phyloP scores from a whole-genome alignment of 345 rosid genomes.

The Eucalyptus cloeziana region DNA sequence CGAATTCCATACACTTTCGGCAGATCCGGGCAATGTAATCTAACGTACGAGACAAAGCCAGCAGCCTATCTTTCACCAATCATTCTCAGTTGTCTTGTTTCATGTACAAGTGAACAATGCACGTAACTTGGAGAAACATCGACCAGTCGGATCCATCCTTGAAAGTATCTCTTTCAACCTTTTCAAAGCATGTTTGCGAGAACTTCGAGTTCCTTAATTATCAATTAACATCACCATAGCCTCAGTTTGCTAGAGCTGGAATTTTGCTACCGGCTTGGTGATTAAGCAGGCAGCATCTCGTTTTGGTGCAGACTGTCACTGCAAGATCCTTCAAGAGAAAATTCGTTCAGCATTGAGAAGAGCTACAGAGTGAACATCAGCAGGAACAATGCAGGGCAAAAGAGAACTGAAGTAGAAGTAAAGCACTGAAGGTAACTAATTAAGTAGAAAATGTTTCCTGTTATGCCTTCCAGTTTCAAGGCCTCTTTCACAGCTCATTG shows the following conservation, averaged over 20 bases:
- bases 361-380: not conserved
- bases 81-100: not conserved
- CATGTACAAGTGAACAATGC: not conserved
- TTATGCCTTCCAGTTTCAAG: not conserved
- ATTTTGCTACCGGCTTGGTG: not conserved
- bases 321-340: not conserved
- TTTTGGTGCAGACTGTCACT: not conserved
- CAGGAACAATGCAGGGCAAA: too few species aligned
- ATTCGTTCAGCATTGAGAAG: not conserved
- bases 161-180: not conserved
- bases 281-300: not conserved
- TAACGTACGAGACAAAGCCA: not conserved
- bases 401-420: too few species aligned
- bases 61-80: not conserved
- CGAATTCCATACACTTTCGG: not conserved
- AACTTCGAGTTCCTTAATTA: not conserved
- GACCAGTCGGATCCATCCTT: not conserved
- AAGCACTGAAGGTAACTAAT: too few species aligned
- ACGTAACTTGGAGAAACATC: not conserved
- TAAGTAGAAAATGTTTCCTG: not conserved
- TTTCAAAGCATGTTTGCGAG: not conserved
- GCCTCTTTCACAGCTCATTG: not conserved
- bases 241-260: not conserved
- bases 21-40: not conserved
- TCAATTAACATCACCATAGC: not conserved